Evolutionary conservation across 305 asterid genomes (phyloP).

Genomic region (Plantago rigida): DNA sequence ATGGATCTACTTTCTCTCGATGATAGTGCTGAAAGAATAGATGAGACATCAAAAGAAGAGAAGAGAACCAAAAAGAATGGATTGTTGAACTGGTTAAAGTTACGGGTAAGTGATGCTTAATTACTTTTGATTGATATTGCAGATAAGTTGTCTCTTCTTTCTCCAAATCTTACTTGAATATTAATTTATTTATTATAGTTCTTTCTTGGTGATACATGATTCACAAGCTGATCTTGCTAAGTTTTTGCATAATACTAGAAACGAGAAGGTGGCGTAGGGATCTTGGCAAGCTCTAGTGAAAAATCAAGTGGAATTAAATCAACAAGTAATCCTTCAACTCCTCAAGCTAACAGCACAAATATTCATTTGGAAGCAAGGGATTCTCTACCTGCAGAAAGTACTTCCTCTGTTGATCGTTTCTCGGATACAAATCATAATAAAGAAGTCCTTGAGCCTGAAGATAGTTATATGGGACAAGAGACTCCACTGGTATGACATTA

Average conservation of each 20-base stretch:
- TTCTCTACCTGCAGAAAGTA: slow-evolving; percentile 59
- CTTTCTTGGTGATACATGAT: slow-evolving; percentile 15
- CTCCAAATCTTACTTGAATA: slow-evolving; percentile 1
- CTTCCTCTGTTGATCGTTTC: slow-evolving; percentile 48
- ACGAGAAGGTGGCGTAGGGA: slow-evolving; percentile 68
- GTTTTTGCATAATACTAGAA: slow-evolving; percentile 43
- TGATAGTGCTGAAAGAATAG: slow-evolving; percentile 52
- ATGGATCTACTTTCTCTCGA: slow-evolving; percentile 56
- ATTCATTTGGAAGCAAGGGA: slow-evolving; percentile 53
- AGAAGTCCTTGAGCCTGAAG: slow-evolving; percentile 48
- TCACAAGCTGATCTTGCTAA: slow-evolving; percentile 27
- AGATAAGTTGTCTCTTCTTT: slow-evolving; percentile 12
- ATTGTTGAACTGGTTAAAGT: slow-evolving; percentile 82
- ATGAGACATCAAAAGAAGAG: slow-evolving; percentile 60
- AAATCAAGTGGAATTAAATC: slow-evolving; percentile 89
- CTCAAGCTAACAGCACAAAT: slow-evolving; percentile 65
- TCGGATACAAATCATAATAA: slow-evolving; percentile 44
- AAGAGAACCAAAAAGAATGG: slow-evolving; percentile 80
- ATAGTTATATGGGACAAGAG: slow-evolving; percentile 53
- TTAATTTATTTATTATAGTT: not conserved
- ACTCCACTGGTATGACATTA: slow-evolving; percentile 58
- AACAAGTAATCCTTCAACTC: slow-evolving; percentile 72
- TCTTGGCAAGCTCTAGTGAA: slow-evolving; percentile 78
- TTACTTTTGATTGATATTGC: slow-evolving; percentile 14
- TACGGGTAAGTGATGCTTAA: slow-evolving; percentile 49